phyloP scores from a whole-genome alignment of 768 basidiomycete genomes.

The Lactarius akahatsu region DNA sequence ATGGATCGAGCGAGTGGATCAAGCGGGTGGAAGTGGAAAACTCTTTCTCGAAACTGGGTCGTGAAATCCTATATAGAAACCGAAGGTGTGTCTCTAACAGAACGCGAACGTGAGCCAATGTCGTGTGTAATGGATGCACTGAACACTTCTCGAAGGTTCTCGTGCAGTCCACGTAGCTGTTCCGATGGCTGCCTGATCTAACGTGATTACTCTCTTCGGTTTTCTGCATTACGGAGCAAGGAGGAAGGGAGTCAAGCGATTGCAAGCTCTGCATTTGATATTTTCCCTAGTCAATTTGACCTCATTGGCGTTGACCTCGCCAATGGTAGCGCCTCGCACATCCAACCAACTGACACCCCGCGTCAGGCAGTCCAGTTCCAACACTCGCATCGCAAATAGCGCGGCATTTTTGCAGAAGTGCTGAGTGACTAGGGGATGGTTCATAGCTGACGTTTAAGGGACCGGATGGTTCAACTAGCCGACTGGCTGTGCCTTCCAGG shows the following conservation, averaged over 20 bases:
- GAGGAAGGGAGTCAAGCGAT: neutral
- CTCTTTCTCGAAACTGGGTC: neutral
- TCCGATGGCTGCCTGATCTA: neutral
- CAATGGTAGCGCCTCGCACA: neutral
- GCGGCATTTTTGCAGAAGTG: neutral
- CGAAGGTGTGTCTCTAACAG: neutral
- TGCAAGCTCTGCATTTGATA: neutral
- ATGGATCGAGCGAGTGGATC: no score
- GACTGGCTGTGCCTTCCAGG: neutral
- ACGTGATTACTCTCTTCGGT: neutral
- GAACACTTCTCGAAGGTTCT: neutral
- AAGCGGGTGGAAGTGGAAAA: neutral
- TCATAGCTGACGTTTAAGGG: neutral
- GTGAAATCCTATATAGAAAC: neutral
- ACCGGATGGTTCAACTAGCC: neutral
- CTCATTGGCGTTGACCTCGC: no score
- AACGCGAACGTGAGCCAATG: neutral
- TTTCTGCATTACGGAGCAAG: neutral
- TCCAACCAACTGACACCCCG: neutral
- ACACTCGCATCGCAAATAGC: neutral
- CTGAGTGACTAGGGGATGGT: neutral
- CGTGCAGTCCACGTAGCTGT: neutral
- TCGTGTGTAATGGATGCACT: neutral
- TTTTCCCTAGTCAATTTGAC: no score
- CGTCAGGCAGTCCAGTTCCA: neutral